phyloP scores from a whole-genome alignment of 441 rosid genomes.

The Gossypium trilobum region DNA sequence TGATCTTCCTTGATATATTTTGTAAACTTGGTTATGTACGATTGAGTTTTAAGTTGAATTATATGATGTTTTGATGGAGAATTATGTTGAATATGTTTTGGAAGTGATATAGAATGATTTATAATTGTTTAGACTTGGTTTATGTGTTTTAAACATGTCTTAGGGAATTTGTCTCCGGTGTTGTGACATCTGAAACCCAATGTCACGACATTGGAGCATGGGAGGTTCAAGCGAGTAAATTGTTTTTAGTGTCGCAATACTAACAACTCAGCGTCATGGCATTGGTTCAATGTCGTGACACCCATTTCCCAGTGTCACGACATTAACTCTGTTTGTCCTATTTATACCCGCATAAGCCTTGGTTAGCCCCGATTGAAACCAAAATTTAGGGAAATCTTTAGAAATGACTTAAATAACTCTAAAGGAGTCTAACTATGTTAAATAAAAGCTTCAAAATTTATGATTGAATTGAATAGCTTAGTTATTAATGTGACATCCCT shows the following conservation, averaged over 20 bases:
- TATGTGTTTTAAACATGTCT: not conserved
- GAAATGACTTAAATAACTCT: not conserved
- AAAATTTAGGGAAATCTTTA: not conserved
- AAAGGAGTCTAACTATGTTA: not conserved
- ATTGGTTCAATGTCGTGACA: not conserved
- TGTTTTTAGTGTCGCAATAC: not conserved
- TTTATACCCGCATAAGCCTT: not conserved
- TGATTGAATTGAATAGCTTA: not conserved
- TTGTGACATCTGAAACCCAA: not conserved
- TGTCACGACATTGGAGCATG: not conserved
- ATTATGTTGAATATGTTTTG: not conserved
- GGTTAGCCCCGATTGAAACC: not conserved
- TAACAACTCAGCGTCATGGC: not conserved
- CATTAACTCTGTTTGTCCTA: not conserved
- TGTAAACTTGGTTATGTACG: not conserved
- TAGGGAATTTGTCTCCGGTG: not conserved
- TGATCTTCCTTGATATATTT: not conserved
- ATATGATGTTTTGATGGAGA: not conserved
- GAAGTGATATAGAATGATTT: not conserved
- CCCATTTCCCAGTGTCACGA: not conserved
- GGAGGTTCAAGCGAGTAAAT: not conserved
- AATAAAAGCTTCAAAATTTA: not conserved
- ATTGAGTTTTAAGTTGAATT: not conserved
- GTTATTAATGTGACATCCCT: not conserved
- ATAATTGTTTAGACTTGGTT: not conserved